These are phyloP conservation scores for Aphanocladium album DNA, from an alignment of 2,329 filamentous ascomycete genomes.

Conservation along the genomic window DNA sequence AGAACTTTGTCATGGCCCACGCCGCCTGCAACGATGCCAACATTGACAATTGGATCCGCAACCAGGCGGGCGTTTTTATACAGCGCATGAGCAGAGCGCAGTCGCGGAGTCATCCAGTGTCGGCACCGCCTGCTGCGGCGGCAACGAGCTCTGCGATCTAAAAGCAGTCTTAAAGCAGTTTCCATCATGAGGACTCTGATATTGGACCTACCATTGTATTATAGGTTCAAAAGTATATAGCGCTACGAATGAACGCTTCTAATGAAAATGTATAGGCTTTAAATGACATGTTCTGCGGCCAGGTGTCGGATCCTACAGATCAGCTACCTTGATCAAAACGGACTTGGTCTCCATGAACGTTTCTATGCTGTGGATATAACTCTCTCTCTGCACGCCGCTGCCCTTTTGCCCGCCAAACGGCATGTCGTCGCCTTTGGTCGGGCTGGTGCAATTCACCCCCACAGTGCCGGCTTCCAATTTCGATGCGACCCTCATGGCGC, in stretches of 20 bases:
- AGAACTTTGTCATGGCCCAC: constrained; percentile 48
- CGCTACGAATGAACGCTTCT: no score
- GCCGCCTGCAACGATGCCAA: constrained; percentile 47
- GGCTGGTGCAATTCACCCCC: constrained; percentile 47
- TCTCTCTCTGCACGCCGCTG: constrained; percentile 15
- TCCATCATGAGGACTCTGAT: background rate
- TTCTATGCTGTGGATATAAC: constrained; percentile 17
- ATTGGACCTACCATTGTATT: no score
- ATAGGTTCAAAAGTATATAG: no score
- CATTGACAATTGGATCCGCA: constrained; percentile 50
- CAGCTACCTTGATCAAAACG: constrained; percentile 16
- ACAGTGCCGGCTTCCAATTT: constrained; percentile 56
- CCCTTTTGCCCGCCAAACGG: constrained; percentile 22
- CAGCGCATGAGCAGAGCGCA: constrained; percentile 18
- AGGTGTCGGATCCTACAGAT: background rate
- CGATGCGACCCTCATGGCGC: constrained; percentile 41
- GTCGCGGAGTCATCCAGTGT: constrained; percentile 12
- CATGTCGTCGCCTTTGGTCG: constrained; percentile 15
- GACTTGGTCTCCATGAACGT: constrained; percentile 21
- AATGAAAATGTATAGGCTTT: background rate
- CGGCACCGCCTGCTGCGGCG: background rate
- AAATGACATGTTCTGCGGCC: background rate
- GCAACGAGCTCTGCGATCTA: background rate
- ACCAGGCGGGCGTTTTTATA: constrained; percentile 45
- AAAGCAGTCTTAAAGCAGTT: no score